Percentiles rank a stretch among this genome's conserved stretches.
These are phyloP conservation scores for Aristolochia fimbriata DNA, from an alignment of 164 flowering plant species.

Conservation along the genomic window DNA sequence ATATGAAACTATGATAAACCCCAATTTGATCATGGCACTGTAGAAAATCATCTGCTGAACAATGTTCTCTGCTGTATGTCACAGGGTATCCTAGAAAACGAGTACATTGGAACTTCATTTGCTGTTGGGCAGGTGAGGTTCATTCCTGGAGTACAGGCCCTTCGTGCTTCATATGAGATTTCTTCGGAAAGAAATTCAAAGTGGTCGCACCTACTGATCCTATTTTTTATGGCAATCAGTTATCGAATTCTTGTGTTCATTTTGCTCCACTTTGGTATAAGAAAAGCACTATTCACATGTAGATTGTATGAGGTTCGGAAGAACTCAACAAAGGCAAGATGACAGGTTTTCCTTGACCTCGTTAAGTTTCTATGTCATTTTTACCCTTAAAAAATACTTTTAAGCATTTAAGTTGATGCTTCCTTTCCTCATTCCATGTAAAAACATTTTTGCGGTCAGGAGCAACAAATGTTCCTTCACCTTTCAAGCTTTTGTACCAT, in stretches of 20 bases:
- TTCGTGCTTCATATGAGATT: constrained; percentile 54
- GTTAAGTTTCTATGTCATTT: no score
- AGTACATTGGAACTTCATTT: constrained; percentile 69
- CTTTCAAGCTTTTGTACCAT: no score
- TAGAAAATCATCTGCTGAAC: no score
- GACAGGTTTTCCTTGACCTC: constrained; percentile 10
- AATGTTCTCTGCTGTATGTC: constrained; percentile 4
- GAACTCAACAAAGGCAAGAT: constrained; percentile 28
- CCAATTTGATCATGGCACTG: no score
- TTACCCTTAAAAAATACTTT: no score
- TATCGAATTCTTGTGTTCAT: constrained; percentile 57
- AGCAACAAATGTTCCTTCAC: no score
- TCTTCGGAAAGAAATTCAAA: constrained; percentile 50
- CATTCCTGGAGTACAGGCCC: constrained; percentile 78
- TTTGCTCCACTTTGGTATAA: constrained; percentile 45
- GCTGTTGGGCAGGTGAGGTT: constrained; percentile 88
- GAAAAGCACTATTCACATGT: constrained; percentile 19
- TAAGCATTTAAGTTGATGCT: no score
- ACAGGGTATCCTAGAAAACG: constrained; percentile 94
- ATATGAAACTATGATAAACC: no score
- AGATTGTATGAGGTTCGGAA: constrained; percentile 25
- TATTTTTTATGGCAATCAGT: constrained; percentile 68
- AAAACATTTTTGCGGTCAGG: no score
- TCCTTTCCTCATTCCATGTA: no score
- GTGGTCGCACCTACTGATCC: constrained; percentile 68